phyloP scores from a whole-genome alignment of 805 yeast genomes.

The Nadsonia fulvescens region DNA sequence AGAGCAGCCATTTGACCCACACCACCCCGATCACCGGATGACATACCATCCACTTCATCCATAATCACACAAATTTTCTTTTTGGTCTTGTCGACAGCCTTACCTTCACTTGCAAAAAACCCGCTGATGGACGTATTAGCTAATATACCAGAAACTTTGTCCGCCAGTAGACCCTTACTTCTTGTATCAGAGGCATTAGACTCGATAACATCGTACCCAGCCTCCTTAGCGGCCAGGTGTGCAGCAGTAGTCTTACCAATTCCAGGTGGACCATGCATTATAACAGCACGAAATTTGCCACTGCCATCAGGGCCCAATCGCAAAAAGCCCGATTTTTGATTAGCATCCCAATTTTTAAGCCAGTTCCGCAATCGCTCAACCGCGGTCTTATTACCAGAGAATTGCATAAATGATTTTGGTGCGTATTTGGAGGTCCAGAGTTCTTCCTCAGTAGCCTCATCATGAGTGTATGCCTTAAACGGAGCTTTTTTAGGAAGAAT shows the following conservation, averaged over 20 bases:
- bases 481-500: too few relatives aligned
- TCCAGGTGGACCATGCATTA: slow-evolving; percentile 88
- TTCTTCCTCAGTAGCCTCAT: slow-evolving; percentile 1
- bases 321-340: slow-evolving; percentile 36
- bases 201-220: slow-evolving; percentile 68
- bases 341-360: slow-evolving; percentile 60
- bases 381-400: slow-evolving; percentile 80
- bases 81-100: slow-evolving; percentile 20
- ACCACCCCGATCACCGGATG: slow-evolving; percentile 97
- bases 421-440: slow-evolving; percentile 92
- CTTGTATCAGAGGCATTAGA: slow-evolving; percentile 83
- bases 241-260: slow-evolving; percentile 87
- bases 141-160: slow-evolving; percentile 49
- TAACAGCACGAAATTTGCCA: slow-evolving; percentile 60
- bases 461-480: slow-evolving; percentile 4
- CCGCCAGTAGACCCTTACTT: slow-evolving; percentile 58
- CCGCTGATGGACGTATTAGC: slow-evolving; percentile 75
- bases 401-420: slow-evolving; percentile 53
- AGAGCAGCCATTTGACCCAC: slow-evolving; percentile 84
- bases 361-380: slow-evolving; percentile 51
- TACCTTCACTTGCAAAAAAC: slow-evolving; percentile 29
- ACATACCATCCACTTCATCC: slow-evolving; percentile 99
- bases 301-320: slow-evolving; percentile 37
- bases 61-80: slow-evolving; percentile 65
- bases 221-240: slow-evolving; percentile 62